Evolutionary conservation across 192 early-diverging fungal genomes (phyloP).

Genomic region (Dissophora globulifera): DNA sequence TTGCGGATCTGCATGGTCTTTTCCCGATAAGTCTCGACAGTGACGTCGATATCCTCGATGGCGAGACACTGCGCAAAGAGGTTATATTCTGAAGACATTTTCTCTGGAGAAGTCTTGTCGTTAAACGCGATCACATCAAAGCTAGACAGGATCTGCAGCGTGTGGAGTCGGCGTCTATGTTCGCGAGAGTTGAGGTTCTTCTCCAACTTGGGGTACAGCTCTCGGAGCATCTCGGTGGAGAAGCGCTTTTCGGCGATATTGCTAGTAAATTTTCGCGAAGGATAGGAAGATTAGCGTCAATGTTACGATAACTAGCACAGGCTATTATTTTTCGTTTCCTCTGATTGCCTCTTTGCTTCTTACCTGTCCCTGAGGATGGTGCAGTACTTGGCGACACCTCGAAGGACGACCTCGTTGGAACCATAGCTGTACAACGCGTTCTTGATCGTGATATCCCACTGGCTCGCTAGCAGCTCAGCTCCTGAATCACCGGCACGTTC

Average conservation of each 20-base stretch:
- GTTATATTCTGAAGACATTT: slow-evolving; percentile 37
- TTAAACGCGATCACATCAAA: slow-evolving; percentile 74
- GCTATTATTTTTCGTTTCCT: too few relatives aligned
- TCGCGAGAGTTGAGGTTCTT: slow-evolving; percentile 69
- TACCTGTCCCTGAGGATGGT: slow-evolving; percentile 48
- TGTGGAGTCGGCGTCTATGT: slow-evolving; percentile 66
- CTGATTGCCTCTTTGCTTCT: background rate
- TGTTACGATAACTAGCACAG: too few relatives aligned
- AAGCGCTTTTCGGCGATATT: slow-evolving; percentile 47
- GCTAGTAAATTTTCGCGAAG: slow-evolving; percentile 6
- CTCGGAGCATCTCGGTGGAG: slow-evolving; percentile 52
- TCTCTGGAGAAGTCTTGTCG: slow-evolving; percentile 27
- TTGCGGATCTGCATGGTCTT: slow-evolving; percentile 80
- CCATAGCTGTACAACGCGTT: slow-evolving; percentile 53
- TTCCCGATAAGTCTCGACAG: slow-evolving; percentile 78
- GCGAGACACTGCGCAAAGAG: slow-evolving; percentile 65
- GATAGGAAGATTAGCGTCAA: too few relatives aligned
- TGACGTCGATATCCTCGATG: slow-evolving; percentile 73
- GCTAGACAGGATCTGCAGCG: slow-evolving; percentile 72
- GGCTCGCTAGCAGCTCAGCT: slow-evolving; percentile 23
- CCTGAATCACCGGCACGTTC: slow-evolving; percentile 14
- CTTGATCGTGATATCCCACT: slow-evolving; percentile 55
- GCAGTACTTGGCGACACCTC: slow-evolving; percentile 59
- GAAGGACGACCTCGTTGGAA: slow-evolving; percentile 60
- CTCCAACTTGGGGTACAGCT: slow-evolving; percentile 62